phyloP scores from a whole-genome alignment of 23 red algal species.

The Chondrus crispus region DNA sequence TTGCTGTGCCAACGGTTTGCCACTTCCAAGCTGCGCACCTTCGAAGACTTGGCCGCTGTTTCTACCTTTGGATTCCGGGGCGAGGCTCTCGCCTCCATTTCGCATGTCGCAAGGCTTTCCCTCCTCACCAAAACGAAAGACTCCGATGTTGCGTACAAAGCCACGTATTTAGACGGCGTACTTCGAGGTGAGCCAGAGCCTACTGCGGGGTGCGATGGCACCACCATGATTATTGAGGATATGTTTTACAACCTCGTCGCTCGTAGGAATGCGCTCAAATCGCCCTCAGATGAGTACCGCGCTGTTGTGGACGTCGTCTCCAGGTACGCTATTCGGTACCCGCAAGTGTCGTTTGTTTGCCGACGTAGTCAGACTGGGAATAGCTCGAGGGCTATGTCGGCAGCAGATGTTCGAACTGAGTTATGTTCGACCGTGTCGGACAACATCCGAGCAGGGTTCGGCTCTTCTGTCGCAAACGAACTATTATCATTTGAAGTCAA shows the following conservation, averaged over 20 bases:
- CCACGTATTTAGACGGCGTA: constrained; percentile 62
- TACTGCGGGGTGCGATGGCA: constrained; percentile 70
- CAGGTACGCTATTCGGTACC: constrained; percentile 78
- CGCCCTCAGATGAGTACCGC: constrained; percentile 83
- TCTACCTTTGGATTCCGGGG: constrained; percentile 94
- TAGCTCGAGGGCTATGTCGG: background rate
- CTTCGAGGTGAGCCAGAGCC: constrained; percentile 26
- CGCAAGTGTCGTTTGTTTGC: constrained; percentile 60
- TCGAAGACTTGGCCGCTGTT: constrained; percentile 68
- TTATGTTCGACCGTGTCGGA: constrained; percentile 18
- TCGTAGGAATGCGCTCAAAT: constrained; percentile 17
- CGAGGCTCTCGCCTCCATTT: constrained; percentile 94
- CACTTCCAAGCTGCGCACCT: constrained; percentile 72
- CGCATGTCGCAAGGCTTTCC: constrained; percentile 69
- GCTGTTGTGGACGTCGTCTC: constrained; percentile 81
- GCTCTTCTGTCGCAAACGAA: constrained; percentile 48
- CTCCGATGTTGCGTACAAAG: constrained; percentile 45
- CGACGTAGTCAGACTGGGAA: background rate
- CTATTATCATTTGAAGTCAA: constrained; percentile 35
- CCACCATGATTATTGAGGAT: constrained; percentile 81
- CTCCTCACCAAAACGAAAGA: constrained; percentile 53
- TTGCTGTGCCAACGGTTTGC: constrained; percentile 79
- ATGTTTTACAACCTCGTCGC: constrained; percentile 88
- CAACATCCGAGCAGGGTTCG: constrained; percentile 80
- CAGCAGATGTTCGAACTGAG: constrained; percentile 49